These are phyloP conservation scores for Fusarium hainanense DNA, from an alignment of 2,329 filamentous ascomycete genomes.

Conservation along the genomic window DNA sequence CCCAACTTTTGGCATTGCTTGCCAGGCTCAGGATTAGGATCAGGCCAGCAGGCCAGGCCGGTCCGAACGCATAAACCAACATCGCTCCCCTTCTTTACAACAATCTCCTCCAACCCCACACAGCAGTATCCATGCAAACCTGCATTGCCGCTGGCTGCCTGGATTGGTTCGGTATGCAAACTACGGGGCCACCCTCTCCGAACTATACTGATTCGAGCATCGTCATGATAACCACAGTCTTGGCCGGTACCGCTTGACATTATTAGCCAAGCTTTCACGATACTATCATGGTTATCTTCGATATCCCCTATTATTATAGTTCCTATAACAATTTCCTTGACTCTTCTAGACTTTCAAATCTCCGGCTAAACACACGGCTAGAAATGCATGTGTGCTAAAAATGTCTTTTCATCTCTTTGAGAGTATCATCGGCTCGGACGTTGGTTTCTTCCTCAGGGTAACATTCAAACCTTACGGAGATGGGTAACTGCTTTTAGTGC, in stretches of 20 bases:
- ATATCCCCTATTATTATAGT: constrained; percentile 1
- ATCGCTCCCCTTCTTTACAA: constrained; percentile 7
- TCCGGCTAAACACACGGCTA: constrained; percentile 17
- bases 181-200: constrained; percentile 19
- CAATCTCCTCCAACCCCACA: constrained; percentile 38
- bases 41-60: neutral
- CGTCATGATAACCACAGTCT: neutral
- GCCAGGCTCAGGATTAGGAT: neutral
- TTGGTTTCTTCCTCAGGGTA: constrained; percentile 15
- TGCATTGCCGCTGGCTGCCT: constrained; percentile 31
- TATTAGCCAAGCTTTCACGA: constrained; percentile 19
- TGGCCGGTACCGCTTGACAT: constrained; percentile 3
- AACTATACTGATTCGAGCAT: constrained; percentile 16
- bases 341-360: constrained; percentile 7
- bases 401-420: neutral
- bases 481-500: constrained; percentile 21
- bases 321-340: neutral
- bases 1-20: constrained; percentile 31
- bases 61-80: constrained; percentile 31
- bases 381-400: constrained; percentile 2
- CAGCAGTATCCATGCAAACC: constrained; percentile 20
- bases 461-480: constrained; percentile 14
- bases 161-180: constrained; percentile 16
- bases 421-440: constrained; percentile 5
- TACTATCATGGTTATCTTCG: constrained; percentile 18